A percentile compares a stretch with the other conserved stretches of the same genome.
phyloP scores from a whole-genome alignment of 495 filamentous ascomycete species.

The Opeltia flavorubescens region DNA sequence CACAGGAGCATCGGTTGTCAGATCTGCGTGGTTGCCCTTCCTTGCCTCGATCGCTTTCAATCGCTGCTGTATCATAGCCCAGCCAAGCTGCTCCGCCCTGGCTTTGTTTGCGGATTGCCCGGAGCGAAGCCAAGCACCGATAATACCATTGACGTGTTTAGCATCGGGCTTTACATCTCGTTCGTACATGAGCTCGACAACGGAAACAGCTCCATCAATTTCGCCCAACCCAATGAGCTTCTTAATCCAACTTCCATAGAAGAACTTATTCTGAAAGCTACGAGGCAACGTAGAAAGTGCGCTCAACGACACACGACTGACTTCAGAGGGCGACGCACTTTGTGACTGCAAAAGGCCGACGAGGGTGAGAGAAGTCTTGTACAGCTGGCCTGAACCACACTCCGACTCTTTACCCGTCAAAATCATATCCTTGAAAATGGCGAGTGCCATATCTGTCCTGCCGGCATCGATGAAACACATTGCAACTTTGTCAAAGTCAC shows the following conservation, averaged over 20 bases:
- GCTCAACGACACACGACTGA: constrained; percentile 37
- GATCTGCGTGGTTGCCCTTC: neutral
- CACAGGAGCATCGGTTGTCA: constrained; percentile 12
- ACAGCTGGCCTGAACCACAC: constrained; percentile 35
- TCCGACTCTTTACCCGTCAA: constrained; percentile 39
- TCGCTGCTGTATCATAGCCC: constrained; percentile 59
- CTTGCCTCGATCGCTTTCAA: constrained; percentile 41
- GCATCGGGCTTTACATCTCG: constrained; percentile 48
- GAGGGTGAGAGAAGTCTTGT: constrained; percentile 29
- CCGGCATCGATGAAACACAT: constrained; percentile 46
- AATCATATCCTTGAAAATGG: constrained; percentile 78
- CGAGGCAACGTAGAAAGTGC: constrained; percentile 42
- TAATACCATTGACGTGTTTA: constrained; percentile 60
- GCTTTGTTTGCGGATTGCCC: constrained; percentile 35
- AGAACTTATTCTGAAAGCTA: constrained; percentile 58
- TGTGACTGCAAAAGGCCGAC: constrained; percentile 33
- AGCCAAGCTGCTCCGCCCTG: constrained; percentile 57
- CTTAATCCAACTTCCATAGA: constrained; percentile 71
- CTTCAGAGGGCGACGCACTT: constrained; percentile 29
- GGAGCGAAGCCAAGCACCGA: constrained; percentile 58
- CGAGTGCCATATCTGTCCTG: constrained; percentile 47
- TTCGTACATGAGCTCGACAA: constrained; percentile 53
- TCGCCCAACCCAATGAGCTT: constrained; percentile 61
- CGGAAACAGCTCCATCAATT: constrained; percentile 50
- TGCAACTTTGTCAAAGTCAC: constrained; percentile 59